Percentiles rank a stretch among this genome's conserved stretches.
Evolutionary conservation across 306 rosid species (phyloP).

Genomic region (Trichosanthes truncata): DNA sequence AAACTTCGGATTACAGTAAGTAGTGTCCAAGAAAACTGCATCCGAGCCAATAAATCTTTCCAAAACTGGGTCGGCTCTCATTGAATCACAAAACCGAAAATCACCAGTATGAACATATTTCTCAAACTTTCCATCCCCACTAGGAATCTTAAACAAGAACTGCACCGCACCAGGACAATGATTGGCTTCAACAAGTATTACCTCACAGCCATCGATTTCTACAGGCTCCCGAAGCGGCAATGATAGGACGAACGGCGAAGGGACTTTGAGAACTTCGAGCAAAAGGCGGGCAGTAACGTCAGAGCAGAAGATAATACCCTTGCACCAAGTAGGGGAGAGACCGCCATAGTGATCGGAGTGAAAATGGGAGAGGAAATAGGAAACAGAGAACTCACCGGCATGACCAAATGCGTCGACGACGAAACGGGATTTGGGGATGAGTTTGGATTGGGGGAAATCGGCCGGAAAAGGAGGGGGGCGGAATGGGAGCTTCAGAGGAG

Average conservation of each 20-base stretch:
- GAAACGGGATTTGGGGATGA: conserved; percentile 75
- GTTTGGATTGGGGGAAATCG: conserved; percentile 54
- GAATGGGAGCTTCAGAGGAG: conserved; percentile 8
- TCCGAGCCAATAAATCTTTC: conserved; percentile 46
- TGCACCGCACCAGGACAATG: conserved; percentile 93
- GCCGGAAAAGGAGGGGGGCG: conserved; percentile 31
- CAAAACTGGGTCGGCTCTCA: conserved; percentile 34
- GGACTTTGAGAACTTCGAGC: conserved; percentile 34
- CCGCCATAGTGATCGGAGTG: conserved; percentile 88
- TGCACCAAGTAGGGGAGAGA: conserved; percentile 59
- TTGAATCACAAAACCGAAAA: conserved; percentile 48
- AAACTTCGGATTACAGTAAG: conserved; percentile 79
- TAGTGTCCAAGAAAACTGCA: conserved; percentile 69
- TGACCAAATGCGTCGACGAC: conserved; percentile 66
- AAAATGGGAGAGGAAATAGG: conserved; percentile 91
- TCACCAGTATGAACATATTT: conserved; percentile 90
- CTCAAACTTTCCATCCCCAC: conserved; percentile 12
- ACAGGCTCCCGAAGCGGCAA: conserved; percentile 34
- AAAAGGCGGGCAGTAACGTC: conserved; percentile 48
- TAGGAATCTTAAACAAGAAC: conserved; percentile 50
- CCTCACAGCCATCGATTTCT: conserved; percentile 40
- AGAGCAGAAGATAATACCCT: conserved; percentile 71
- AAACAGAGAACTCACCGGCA: conserved; percentile 40
- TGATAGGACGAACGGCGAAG: conserved; percentile 32
- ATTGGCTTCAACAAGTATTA: conserved; percentile 62